Percentiles rank a stretch among this genome's conserved stretches.
phyloP scores from a whole-genome alignment of 331 rosid genomes.

The Quercus phellos region DNA sequence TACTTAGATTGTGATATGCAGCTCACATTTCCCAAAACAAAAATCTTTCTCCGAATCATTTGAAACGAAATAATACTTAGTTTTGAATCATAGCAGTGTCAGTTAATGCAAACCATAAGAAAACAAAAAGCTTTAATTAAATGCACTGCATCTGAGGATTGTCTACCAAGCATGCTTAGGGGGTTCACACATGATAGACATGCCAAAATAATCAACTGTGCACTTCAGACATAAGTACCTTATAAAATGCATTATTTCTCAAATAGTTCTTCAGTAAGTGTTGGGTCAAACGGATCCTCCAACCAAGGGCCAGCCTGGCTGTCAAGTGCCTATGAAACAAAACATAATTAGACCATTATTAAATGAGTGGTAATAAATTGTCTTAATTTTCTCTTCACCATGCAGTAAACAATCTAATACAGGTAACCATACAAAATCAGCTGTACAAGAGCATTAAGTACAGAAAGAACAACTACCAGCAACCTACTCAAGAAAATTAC shows the following conservation, averaged over 20 bases:
- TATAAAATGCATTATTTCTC: conserved; percentile 89
- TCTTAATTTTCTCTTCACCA: neutral
- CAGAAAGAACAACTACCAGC: neutral
- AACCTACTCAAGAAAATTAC: neutral
- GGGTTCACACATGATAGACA: conserved; percentile 1
- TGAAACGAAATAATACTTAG: neutral
- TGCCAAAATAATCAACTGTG: conserved; percentile 8
- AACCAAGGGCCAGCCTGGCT: conserved; percentile 88
- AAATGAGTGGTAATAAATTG: neutral
- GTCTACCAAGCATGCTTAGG: conserved; percentile 8
- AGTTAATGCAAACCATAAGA: neutral
- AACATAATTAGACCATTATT: conserved; percentile 11
- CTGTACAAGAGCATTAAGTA: too few species aligned
- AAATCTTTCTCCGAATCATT: neutral
- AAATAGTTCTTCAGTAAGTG: conserved; percentile 79
- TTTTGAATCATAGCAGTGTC: conserved; percentile 1
- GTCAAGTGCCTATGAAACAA: conserved; percentile 69
- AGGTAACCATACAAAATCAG: neutral
- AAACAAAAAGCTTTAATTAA: neutral
- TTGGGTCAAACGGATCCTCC: conserved; percentile 94
- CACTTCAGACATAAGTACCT: conserved; percentile 50
- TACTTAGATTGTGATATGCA: conserved; percentile 4
- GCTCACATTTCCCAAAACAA: conserved; percentile 6
- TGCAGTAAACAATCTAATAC: neutral
- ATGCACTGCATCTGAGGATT: neutral